Conservation (phyloP, 2,329 filamentous ascomycete species). For the Macrophomina phaseolina region DNA sequence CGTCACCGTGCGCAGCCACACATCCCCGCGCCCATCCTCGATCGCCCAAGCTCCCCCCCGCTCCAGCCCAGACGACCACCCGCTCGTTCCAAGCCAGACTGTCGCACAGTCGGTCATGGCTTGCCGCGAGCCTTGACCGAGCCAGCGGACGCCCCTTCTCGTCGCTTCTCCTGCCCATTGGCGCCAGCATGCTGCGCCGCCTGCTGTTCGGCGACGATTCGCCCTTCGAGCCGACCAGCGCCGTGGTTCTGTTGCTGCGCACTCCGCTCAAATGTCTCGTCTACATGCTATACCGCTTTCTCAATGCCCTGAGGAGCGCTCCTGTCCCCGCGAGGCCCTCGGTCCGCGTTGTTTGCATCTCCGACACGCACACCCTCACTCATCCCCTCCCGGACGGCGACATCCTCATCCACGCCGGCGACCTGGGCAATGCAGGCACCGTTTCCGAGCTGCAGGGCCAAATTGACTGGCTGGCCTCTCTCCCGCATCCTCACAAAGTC, state of each 20-base stretch:
- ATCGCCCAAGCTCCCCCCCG: not conserved
- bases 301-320: constrained; percentile 71
- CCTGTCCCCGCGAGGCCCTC: constrained; percentile 63
- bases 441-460: constrained; percentile 78
- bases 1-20: constrained; percentile 18
- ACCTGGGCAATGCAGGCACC: constrained; percentile 77
- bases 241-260: constrained; percentile 15
- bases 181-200: constrained; percentile 10
- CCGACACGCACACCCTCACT: constrained; percentile 79
- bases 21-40: constrained; percentile 18
- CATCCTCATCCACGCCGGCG: constrained; percentile 87
- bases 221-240: constrained; percentile 24
- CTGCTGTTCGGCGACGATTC: constrained; percentile 21
- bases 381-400: constrained; percentile 74
- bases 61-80: not conserved
- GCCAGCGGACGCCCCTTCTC: not conserved
- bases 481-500: constrained; percentile 81
- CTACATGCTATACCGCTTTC: constrained; percentile 65
- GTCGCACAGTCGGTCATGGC: constrained; percentile 2
- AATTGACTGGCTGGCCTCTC: constrained; percentile 77
- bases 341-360: constrained; percentile 84
- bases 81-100: not conserved
- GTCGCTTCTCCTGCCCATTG: not conserved
- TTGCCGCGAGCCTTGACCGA: not conserved
- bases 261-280: constrained; percentile 37